Evolutionary conservation across 1,139 yeast species (phyloP), one percentile per base, ranked within the genome.

Genomic region (Kodamaea plutei): DNA sequence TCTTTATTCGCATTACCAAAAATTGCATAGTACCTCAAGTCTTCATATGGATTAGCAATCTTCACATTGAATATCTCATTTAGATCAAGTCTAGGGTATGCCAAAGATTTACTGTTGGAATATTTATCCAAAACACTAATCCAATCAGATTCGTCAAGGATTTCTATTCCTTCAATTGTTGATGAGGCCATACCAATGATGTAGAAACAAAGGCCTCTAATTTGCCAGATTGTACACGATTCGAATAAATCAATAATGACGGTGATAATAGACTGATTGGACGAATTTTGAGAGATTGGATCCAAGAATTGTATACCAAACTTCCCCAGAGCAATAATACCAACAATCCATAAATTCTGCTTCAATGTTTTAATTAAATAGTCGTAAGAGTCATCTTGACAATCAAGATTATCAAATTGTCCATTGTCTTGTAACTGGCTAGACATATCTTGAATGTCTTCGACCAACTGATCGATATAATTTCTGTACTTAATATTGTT

Each of bases 121-220:
- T 69, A 69, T 4, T 66, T 60, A 37, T 78, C 74, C 23, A 73
- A 53, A 15, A 76, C 76, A 12, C 83, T 73, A 16, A 64, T 63
- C 96, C 96, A 89, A 2, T 79, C 78, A 33, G 71, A 61, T 45
- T 87, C 95, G 48, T 85, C 95, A 32, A 89, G 59, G n/a, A 88
- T 76, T 46, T 88, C 96, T 20, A 79, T 69, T 0, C 97, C 97
- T 46, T 85, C 89, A 20, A 64, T 64, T 0, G 95, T 85, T 12
- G 70, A 66, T 1, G 94, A 69, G 11, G 88, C 66, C 45, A 85
- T 67, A 0, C 96, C 96, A 25, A 89, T 60, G 1, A 78, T 84
- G 44, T 75, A 84, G 47, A 83, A 84, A 15, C 95, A 84, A 1
- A 88, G 72, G 1, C 91, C 91, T 36, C 81, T 69, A 21, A 89